Evolutionary conservation across 345 rosid species (phyloP), one percentile per base, ranked within the genome.

Genomic region (Syzygium aqueum): DNA sequence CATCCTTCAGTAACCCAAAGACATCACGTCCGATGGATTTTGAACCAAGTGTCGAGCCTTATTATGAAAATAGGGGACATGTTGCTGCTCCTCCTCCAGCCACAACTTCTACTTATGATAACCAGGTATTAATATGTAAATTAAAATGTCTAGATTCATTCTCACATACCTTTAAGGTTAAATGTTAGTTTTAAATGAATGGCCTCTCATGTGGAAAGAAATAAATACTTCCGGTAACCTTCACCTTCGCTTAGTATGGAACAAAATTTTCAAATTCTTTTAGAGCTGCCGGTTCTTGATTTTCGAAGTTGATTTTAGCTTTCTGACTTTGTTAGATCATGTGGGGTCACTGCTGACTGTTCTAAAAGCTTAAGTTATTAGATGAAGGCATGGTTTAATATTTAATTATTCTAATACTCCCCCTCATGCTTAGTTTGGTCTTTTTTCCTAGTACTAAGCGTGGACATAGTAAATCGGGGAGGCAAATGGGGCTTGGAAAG

Each of bases 41-140:
- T 86, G 87, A 87, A 83, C 93, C 91, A 65, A 91, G 88, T 84
- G 51, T 87, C 12, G 87, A 91, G 28, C 84, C 65, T n/a, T 84
- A 86, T 83, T 86, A 63, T 84, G 86, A 86, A 83, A 90, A 89
- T 80, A 86, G 84, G 61, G 84, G 86, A 37, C 88, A 92, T 33
- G 87, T 78, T 77, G 86, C 87, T 88, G 43, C 85, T 33, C 84
- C 88, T 86, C 88, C 91, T 56, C 83, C 88, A 86, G 77, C 90
- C 84, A 37, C 83, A 30, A 40, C 78, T 83, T 30, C 88, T 63
- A 50, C 86, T 65, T 88, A 65, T 65, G 86, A 88, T 73, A 40
- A 86, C 65, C 88, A 67, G 90, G 90, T 88, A 65, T 61, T n/a
- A 56, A 33, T 37, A 30, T 65, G 14, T 65, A 65, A 30, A 65